Percentiles rank a stretch among this genome's conserved stretches.
phyloP scores from a whole-genome alignment of 1,139 yeast genomes.

The Lodderomyces metapsilosis region DNA sequence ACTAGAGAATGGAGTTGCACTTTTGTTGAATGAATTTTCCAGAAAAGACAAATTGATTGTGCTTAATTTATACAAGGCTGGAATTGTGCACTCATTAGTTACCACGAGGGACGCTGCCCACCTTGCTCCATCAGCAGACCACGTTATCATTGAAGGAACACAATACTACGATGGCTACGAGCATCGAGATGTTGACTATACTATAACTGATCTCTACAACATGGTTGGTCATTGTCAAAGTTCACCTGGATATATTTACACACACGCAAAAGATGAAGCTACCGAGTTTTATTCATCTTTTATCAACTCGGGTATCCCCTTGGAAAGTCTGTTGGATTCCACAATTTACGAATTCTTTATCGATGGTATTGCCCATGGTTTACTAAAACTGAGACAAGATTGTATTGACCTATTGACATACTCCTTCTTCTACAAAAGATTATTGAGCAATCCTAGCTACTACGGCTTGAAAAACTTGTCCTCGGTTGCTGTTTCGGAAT shows the following conservation, averaged over 20 bases:
- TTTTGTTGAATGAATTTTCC: conserved; percentile 57
- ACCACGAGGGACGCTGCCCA: conserved; percentile 57
- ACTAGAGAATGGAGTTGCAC: conserved; percentile 66
- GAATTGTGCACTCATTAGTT: conserved; percentile 52
- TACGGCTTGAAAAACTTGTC: conserved; percentile 72
- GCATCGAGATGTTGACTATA: conserved; percentile 66
- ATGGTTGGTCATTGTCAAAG: conserved; percentile 65
- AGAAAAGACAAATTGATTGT: conserved; percentile 53
- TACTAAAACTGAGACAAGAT: conserved; percentile 73
- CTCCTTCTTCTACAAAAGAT: conserved; percentile 76
- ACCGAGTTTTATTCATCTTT: conserved; percentile 70
- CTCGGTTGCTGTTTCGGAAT: conserved; percentile 72
- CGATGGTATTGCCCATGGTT: conserved; percentile 65
- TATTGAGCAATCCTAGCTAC: conserved; percentile 82
- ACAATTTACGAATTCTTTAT: conserved; percentile 65
- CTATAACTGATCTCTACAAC: conserved; percentile 63
- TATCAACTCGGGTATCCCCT: conserved; percentile 71
- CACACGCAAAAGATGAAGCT: conserved; percentile 63
- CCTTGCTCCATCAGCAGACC: conserved; percentile 50
- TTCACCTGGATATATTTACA: conserved; percentile 35
- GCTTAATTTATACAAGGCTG: conserved; percentile 48
- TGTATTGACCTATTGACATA: conserved; percentile 90
- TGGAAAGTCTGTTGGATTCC: conserved; percentile 71
- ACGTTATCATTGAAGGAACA: conserved; percentile 70
- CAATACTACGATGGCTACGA: conserved; percentile 72